These are phyloP conservation scores for Neofusicoccum sp. DNA, from an alignment of 2,329 filamentous ascomycete genomes.

Conservation along the genomic window DNA sequence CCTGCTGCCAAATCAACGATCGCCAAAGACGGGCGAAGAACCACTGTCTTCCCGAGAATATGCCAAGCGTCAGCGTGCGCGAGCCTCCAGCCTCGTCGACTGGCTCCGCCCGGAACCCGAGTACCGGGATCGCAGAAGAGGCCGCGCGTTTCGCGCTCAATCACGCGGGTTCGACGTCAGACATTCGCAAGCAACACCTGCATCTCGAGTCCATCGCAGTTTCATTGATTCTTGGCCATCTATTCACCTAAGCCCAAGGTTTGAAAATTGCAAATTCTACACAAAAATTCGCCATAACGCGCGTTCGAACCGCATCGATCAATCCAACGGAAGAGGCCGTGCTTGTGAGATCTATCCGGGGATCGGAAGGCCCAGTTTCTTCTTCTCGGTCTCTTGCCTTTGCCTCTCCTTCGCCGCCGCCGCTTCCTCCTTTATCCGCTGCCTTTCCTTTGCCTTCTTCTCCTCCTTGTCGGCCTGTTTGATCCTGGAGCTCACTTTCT, in stretches of 20 bases:
- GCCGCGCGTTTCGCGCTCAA: neutral
- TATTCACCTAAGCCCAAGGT: neutral
- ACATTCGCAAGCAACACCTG: neutral
- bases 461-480: neutral
- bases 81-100: neutral
- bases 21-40: neutral
- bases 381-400: neutral
- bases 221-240: neutral
- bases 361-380: neutral
- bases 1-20: too few relatives aligned
- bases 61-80: constrained; percentile 8
- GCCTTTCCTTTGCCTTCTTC: neutral
- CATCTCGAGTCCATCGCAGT: neutral
- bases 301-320: too few relatives aligned
- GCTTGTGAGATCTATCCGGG: neutral
- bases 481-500: neutral
- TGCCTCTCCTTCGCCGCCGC: neutral
- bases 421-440: neutral
- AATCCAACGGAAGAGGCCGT: neutral
- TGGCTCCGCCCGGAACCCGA: neutral
- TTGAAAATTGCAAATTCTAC: neutral
- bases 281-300: too few relatives aligned
- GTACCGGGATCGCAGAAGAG: neutral
- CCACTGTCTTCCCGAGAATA: neutral
- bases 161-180: neutral